Evolutionary conservation across 305 asterid species (phyloP).

Genomic region (Withania somnifera): DNA sequence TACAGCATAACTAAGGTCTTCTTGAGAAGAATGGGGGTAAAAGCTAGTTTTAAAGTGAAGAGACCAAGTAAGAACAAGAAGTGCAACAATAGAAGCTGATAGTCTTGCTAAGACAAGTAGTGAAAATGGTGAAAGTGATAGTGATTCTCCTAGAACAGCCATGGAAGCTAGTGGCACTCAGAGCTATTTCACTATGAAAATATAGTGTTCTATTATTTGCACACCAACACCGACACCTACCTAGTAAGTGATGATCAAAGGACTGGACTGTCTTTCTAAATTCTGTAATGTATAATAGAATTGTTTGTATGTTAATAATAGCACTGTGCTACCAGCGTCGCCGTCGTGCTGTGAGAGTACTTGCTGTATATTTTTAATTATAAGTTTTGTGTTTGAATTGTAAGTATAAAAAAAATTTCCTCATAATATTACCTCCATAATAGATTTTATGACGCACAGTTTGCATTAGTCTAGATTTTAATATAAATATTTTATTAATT

Average conservation of each 20-base stretch:
- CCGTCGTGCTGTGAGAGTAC: too few relatives aligned
- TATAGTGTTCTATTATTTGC: neutral
- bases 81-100: conserved; percentile 48
- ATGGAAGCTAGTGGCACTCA: conserved; percentile 9
- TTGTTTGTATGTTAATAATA: neutral
- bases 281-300: neutral
- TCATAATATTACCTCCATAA: too few relatives aligned
- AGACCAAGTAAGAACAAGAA: conserved; percentile 67
- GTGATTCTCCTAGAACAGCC: conserved; percentile 11
- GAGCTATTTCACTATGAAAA: neutral
- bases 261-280: neutral
- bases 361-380: too few relatives aligned
- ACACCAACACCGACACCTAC: neutral
- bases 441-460: too few relatives aligned
- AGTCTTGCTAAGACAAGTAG: conserved; percentile 48
- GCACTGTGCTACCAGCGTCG: too few relatives aligned
- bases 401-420: too few relatives aligned
- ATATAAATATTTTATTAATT: too few relatives aligned
- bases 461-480: too few relatives aligned
- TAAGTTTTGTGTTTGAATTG: too few relatives aligned
- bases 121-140: conserved; percentile 20
- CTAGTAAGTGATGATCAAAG: neutral
- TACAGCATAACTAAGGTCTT: conserved; percentile 59
- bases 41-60: conserved; percentile 58
- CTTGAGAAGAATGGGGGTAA: conserved; percentile 38